These are phyloP conservation scores for Tylopilus balloui DNA, from an alignment of 768 basidiomycete genomes.

Conservation along the genomic window DNA sequence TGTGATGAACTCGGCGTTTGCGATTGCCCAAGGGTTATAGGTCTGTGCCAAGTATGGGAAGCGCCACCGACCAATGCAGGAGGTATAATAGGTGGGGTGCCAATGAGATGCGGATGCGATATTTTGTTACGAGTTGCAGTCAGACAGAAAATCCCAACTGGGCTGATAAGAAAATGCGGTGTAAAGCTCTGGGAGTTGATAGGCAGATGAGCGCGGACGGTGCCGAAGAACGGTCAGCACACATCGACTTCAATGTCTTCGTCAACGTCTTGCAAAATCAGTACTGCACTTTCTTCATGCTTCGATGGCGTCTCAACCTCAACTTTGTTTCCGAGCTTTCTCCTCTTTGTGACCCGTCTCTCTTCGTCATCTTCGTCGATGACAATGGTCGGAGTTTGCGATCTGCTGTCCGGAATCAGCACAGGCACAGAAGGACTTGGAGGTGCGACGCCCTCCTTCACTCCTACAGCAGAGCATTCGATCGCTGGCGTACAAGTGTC, in stretches of 20 bases:
- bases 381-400: conserved; percentile 52
- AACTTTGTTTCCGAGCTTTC: conserved; percentile 31
- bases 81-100: conserved; percentile 17
- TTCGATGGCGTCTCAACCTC: not conserved
- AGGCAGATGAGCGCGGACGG: not conserved
- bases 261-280: conserved; percentile 14
- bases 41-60: conserved; percentile 5
- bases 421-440: conserved; percentile 30
- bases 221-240: conserved; percentile 14
- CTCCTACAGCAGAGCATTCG: conserved; percentile 4
- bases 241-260: conserved; percentile 31
- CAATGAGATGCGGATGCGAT: conserved; percentile 17
- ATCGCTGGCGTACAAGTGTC: conserved; percentile 9
- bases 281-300: conserved; percentile 1
- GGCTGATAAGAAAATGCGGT: conserved; percentile 3
- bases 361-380: conserved; percentile 55
- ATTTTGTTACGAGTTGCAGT: conserved; percentile 7
- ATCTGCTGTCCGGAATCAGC: conserved; percentile 28
- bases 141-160: not conserved
- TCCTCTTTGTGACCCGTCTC: conserved; percentile 52
- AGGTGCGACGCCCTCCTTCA: conserved; percentile 18
- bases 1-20: not conserved
- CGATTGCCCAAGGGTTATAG: conserved; percentile 11
- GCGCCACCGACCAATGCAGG: conserved; percentile 11
- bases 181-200: not conserved